Percentiles rank a stretch among this genome's conserved stretches.
These are phyloP conservation scores for Capsicum baccatum DNA, from an alignment of 257 asterid genomes.

Conservation along the genomic window DNA sequence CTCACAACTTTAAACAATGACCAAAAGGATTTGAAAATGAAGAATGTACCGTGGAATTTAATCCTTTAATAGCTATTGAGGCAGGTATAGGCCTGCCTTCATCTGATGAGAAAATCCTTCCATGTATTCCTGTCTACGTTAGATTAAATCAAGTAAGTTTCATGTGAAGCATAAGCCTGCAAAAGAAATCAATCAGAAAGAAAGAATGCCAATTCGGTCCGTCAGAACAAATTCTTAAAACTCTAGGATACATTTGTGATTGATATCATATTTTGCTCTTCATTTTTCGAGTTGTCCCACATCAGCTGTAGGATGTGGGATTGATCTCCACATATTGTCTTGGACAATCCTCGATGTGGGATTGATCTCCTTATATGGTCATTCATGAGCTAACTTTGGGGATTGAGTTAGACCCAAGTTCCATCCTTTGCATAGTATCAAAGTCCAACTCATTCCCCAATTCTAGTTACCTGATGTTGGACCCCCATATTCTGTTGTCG, in stretches of 20 bases:
- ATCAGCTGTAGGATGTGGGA: background rate
- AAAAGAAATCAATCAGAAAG: conserved; percentile 4
- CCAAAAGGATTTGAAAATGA: background rate
- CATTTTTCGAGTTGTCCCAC: background rate
- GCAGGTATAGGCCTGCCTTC: conserved; percentile 56
- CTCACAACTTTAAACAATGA: background rate
- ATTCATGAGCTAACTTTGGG: background rate
- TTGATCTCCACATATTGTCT: background rate
- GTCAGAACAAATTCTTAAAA: background rate
- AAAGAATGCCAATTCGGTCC: background rate
- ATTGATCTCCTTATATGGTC: background rate
- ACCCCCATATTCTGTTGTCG: too few relatives aligned
- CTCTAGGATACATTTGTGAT: background rate
- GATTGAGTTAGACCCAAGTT: background rate
- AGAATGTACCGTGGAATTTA: conserved; percentile 49
- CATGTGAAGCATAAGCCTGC: background rate
- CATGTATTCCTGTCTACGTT: conserved; percentile 56
- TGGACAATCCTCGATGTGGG: background rate
- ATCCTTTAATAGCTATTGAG: conserved; percentile 45
- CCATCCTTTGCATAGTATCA: background rate
- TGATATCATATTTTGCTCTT: background rate
- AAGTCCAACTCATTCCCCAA: background rate
- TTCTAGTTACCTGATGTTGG: background rate
- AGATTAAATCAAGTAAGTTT: conserved; percentile 6
- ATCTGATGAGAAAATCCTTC: conserved; percentile 53